Evolutionary conservation across 2,329 filamentous ascomycete species (phyloP).

Genomic region (Claviceps cyperi): DNA sequence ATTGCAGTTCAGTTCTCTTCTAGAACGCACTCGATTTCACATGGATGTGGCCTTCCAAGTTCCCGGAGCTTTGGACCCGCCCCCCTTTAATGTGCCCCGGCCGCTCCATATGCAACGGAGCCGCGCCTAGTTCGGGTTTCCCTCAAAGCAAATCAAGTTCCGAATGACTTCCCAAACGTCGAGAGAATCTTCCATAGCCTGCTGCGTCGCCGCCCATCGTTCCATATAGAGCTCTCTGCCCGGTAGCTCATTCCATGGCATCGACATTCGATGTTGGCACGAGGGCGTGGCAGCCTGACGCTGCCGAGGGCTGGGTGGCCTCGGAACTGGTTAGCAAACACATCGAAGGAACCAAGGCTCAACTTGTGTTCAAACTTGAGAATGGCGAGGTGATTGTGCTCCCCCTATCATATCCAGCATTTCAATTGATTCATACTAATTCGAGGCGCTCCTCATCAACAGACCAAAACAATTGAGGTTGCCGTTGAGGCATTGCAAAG

Average conservation of each 20-base stretch:
- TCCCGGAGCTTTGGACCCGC: slow-evolving; percentile 7
- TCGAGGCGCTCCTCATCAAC: slow-evolving; percentile 5
- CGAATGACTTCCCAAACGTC: slow-evolving; percentile 3
- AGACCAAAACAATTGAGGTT: slow-evolving; percentile 72
- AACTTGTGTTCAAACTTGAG: slow-evolving; percentile 73
- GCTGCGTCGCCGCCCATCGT: slow-evolving; percentile 7
- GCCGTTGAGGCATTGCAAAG: slow-evolving; percentile 62
- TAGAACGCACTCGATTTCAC: neutral
- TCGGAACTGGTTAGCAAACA: slow-evolving; percentile 85
- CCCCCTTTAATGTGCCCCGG: slow-evolving; percentile 5
- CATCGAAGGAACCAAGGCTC: slow-evolving; percentile 72
- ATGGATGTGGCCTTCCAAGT: neutral
- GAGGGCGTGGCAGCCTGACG: slow-evolving; percentile 94
- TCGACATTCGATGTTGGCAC: slow-evolving; percentile 93
- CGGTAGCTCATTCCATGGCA: slow-evolving; percentile 47
- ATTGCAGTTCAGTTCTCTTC: neutral
- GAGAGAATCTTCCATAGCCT: slow-evolving; percentile 1
- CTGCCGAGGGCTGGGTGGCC: slow-evolving; percentile 90
- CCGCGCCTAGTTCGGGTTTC: slow-evolving; percentile 1
- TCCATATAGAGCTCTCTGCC: slow-evolving; percentile 4
- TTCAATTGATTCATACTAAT: neutral
- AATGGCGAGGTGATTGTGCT: slow-evolving; percentile 67
- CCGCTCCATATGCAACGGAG: neutral
- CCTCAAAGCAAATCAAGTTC: slow-evolving; percentile 1
- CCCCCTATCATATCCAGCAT: neutral